Evolutionary conservation across 1,284 basidiomycete species (phyloP), one percentile per base, ranked within the genome.

Genomic region (Marasmius sp.): DNA sequence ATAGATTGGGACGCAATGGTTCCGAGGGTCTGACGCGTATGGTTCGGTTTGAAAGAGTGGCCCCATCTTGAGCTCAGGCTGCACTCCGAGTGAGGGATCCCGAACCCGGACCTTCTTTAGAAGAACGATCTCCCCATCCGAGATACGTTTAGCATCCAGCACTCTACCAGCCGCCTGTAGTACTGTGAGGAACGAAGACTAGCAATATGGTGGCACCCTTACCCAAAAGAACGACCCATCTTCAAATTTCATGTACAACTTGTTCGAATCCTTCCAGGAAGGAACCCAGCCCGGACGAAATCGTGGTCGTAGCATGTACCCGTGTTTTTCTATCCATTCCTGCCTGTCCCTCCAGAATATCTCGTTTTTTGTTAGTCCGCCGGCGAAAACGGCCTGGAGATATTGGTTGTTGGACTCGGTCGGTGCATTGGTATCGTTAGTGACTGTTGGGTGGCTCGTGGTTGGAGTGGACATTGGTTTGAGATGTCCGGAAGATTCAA

Each of bases 231-330:
- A 10, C 3, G 48, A 3, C n/a, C 53, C 53, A 39, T 55, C 53
- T 14, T 55, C 53, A 20, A 11, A 55, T 1, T 38, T 16, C n/a
- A 18, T 6, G 27, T 5, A 16, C n/a, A 7, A 7, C n/a, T 39
- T 39, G 6, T 39, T 55, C n/a, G 27, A 38, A 12, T 20, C 36
- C 3, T 16, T 62, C 64, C 68, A 67, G 16, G 68, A 72, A 16
- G 73, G 66, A 6, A 61, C 65, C 74, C 75, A 76, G 5, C 63
- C 65, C 0, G 70, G 71, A 36, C 66, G 65, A 61, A 71, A 76
- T 8, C 74, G 68, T 7, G 71, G 69, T 4, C 75, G 71, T 11
- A 76, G 61, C 60, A 67, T 66, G 55, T 72, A 74, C 8, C 75
- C 74, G 33, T 58, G 63, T 22, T 69, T 61, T 39, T 64, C 54